phyloP scores from a whole-genome alignment of 2,329 filamentous ascomycete species.

The Sphaerulina musiva region DNA sequence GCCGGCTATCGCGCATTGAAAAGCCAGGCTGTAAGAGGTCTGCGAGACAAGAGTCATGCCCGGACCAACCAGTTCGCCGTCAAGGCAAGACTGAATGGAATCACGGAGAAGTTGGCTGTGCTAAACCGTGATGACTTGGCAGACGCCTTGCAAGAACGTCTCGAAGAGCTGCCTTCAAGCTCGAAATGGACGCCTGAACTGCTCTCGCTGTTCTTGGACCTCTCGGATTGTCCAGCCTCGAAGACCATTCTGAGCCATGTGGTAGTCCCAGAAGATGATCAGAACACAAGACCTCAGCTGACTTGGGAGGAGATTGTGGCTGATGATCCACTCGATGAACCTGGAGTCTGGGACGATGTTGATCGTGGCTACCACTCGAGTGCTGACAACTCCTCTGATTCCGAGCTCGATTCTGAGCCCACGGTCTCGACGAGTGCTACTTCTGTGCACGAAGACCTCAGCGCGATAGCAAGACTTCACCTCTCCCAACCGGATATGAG shows the following conservation, averaged over 20 bases:
- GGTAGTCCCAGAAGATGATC: constrained; percentile 31
- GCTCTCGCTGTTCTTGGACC: constrained; percentile 67
- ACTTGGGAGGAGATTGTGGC: constrained; percentile 74
- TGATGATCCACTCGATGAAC: constrained; percentile 67
- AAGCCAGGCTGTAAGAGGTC: constrained; percentile 36
- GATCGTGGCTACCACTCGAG: constrained; percentile 61
- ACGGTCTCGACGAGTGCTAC: constrained; percentile 33
- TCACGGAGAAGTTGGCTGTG: constrained; percentile 82
- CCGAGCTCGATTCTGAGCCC: constrained; percentile 28
- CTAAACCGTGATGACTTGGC: constrained; percentile 73
- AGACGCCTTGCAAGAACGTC: constrained; percentile 55
- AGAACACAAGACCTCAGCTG: constrained; percentile 37
- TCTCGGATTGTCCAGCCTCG: constrained; percentile 72
- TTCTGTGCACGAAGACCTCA: constrained; percentile 36
- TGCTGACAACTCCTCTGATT: constrained; percentile 47
- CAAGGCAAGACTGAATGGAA: constrained; percentile 37
- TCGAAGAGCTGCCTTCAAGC: constrained; percentile 52
- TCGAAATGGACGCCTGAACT: constrained; percentile 71
- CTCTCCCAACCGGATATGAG: constrained; percentile 29
- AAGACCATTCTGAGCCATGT: constrained; percentile 61
- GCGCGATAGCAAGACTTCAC: constrained; percentile 30
- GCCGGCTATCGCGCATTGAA: constrained; percentile 33
- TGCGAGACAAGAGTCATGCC: constrained; percentile 39
- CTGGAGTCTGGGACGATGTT: constrained; percentile 63
- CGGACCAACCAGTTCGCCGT: constrained; percentile 48